Percentiles rank a stretch among this genome's conserved stretches.
phyloP scores from a whole-genome alignment of 129 eudicot genomes.

The Solidago caesia region DNA sequence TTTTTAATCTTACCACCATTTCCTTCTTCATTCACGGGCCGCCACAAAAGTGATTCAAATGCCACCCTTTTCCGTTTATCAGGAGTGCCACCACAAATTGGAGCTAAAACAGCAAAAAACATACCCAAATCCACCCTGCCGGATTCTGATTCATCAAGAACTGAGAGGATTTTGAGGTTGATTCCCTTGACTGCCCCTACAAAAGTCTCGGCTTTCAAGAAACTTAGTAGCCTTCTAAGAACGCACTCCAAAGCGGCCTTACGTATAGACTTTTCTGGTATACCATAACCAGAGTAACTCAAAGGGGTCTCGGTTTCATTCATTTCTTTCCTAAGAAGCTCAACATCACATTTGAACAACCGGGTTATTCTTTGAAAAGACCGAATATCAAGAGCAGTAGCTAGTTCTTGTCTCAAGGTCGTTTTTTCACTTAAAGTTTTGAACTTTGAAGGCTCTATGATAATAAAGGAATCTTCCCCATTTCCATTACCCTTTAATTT shows the following conservation, averaged over 20 bases:
- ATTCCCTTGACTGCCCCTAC: constrained; percentile 82
- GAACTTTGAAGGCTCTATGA: constrained; percentile 67
- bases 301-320: constrained; percentile 68
- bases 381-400: constrained; percentile 72
- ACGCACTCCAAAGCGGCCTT: constrained; percentile 82
- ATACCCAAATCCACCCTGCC: constrained; percentile 94
- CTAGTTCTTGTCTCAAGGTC: constrained; percentile 60
- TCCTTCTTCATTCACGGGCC: constrained; percentile 54
- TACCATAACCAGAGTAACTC: constrained; percentile 80
- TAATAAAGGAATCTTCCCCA: constrained; percentile 59
- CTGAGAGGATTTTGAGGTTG: constrained; percentile 78
- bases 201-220: constrained; percentile 92
- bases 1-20: constrained; percentile 46
- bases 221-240: constrained; percentile 61
- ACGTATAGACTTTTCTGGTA: constrained; percentile 84
- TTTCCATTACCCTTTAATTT: constrained; percentile 73
- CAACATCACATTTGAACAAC: constrained; percentile 80
- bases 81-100: constrained; percentile 76
- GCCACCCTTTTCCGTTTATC: constrained; percentile 79
- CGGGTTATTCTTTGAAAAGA: constrained; percentile 83
- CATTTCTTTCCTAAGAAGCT: constrained; percentile 79
- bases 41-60: constrained; percentile 82
- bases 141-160: constrained; percentile 75
- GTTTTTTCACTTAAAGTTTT: constrained; percentile 78
- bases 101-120: constrained; percentile 89